These are phyloP conservation scores for Lipomyces spencermartinsiae DNA, from an alignment of 805 yeast species.

Conservation along the genomic window DNA sequence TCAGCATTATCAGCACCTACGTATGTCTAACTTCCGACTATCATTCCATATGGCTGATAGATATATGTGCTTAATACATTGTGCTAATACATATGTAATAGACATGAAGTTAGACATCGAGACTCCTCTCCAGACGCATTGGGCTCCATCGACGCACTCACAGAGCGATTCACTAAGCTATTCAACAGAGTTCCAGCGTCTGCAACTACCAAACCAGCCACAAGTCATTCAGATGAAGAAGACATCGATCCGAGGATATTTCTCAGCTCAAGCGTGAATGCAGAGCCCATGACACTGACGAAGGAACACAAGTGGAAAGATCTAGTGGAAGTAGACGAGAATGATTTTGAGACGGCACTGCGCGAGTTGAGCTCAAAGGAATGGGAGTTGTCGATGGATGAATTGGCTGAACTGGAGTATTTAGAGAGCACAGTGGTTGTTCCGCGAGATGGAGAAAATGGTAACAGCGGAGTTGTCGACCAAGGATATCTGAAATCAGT, in stretches of 20 bases:
- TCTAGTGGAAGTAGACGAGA: constrained; percentile 23
- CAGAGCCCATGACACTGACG: background rate
- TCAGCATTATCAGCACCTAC: constrained; percentile 23
- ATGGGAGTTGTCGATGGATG: constrained; percentile 35
- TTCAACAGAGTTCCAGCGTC: constrained; percentile 29
- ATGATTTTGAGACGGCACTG: constrained; percentile 32
- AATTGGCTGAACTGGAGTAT: constrained; percentile 25
- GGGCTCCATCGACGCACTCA: constrained; percentile 31
- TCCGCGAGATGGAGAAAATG: constrained; percentile 10
- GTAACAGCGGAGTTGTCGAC: constrained; percentile 17
- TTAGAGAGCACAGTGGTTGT: constrained; percentile 30
- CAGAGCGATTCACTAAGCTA: constrained; percentile 30
- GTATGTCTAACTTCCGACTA: constrained; percentile 7
- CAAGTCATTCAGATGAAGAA: constrained; percentile 7
- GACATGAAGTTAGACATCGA: background rate
- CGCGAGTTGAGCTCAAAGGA: constrained; percentile 27
- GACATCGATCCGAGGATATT: constrained; percentile 20
- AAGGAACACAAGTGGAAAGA: constrained; percentile 21
- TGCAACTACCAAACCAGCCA: constrained; percentile 4
- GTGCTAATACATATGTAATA: background rate
- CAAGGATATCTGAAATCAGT: constrained; percentile 23
- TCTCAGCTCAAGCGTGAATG: background rate
- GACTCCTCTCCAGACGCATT: constrained; percentile 31
- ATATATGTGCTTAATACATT: background rate
- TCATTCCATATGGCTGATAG: background rate